A percentile compares a stretch with the other conserved stretches of the same genome.
Evolutionary conservation across 306 rosid species (phyloP).

Genomic region (Cicer pinnatifidum): DNA sequence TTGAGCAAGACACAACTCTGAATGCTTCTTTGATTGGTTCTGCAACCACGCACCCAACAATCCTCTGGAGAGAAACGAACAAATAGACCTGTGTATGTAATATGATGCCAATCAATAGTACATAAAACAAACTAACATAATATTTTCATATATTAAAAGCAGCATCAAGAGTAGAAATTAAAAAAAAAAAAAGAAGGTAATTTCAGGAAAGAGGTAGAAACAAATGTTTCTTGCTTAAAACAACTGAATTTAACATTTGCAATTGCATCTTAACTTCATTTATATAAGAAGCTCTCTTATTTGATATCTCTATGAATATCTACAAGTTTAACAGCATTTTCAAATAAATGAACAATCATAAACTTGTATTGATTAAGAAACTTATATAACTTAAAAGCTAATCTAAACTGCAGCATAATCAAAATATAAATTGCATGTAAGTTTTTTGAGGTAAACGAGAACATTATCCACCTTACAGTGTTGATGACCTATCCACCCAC

Average conservation of each 20-base stretch:
- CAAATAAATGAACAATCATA: not conserved
- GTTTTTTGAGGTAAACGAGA: slow-evolving; percentile 22
- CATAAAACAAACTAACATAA: not conserved
- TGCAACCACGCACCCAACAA: slow-evolving; percentile 69
- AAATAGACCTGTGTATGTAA: slow-evolving; percentile 61
- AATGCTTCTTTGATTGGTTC: slow-evolving; percentile 78
- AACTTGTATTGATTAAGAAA: not conserved
- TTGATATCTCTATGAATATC: not conserved
- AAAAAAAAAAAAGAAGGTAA: too few relatives aligned
- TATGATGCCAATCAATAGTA: not conserved
- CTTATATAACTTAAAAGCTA: too few relatives aligned
- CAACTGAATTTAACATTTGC: not conserved
- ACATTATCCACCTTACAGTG: slow-evolving; percentile 59
- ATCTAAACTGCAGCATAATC: too few relatives aligned
- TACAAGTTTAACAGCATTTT: not conserved
- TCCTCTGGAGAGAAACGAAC: slow-evolving; percentile 61
- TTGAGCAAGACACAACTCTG: slow-evolving; percentile 56
- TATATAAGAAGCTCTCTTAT: not conserved
- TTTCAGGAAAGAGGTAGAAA: not conserved
- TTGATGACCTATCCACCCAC: slow-evolving; percentile 68
- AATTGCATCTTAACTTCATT: not conserved
- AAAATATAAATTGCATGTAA: not conserved
- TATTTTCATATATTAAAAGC: not conserved
- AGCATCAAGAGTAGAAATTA: not conserved
- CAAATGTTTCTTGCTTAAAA: not conserved